Percentiles rank a stretch among this genome's conserved stretches.
Evolutionary conservation across 2,329 filamentous ascomycete species (phyloP).

Genomic region (Fusarium sp.): DNA sequence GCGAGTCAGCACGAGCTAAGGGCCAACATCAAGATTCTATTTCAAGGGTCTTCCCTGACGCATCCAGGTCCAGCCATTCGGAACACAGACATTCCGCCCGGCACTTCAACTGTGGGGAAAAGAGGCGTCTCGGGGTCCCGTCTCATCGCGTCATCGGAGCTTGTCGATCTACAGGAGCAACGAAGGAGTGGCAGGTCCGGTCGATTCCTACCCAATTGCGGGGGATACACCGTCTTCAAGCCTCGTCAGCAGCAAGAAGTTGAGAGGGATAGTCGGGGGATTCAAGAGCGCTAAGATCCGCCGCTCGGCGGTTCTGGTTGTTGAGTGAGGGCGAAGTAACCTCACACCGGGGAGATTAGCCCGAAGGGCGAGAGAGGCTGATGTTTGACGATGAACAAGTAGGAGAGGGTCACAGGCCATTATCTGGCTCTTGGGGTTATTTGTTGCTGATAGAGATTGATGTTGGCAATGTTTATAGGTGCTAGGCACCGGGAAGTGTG

Average conservation of each 20-base stretch:
- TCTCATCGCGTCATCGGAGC: not conserved
- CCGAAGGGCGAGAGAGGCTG: not conserved
- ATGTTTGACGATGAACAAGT: not conserved
- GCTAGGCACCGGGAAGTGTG: not conserved
- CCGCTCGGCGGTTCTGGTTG: not conserved
- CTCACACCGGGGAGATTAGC: not conserved
- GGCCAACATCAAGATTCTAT: not conserved
- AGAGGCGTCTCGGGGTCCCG: not conserved
- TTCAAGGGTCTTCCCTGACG: not conserved
- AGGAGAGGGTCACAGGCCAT: not conserved
- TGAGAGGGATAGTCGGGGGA: not conserved
- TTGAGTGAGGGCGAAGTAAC: not conserved
- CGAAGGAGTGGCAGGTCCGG: not conserved
- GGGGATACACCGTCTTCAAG: not conserved
- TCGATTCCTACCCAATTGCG: not conserved
- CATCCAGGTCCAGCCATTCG: not conserved
- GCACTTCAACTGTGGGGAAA: not conserved
- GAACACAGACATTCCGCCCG: not conserved
- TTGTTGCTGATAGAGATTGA: not conserved
- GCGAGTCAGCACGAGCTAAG: not conserved
- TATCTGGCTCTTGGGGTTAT: not conserved
- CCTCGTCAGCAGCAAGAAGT: not conserved
- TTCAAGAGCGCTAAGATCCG: not conserved
- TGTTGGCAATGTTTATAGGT: not conserved
- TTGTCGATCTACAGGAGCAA: not conserved